phyloP scores from a whole-genome alignment of 148 eudicot species.

The Chenopodium berlandieri region DNA sequence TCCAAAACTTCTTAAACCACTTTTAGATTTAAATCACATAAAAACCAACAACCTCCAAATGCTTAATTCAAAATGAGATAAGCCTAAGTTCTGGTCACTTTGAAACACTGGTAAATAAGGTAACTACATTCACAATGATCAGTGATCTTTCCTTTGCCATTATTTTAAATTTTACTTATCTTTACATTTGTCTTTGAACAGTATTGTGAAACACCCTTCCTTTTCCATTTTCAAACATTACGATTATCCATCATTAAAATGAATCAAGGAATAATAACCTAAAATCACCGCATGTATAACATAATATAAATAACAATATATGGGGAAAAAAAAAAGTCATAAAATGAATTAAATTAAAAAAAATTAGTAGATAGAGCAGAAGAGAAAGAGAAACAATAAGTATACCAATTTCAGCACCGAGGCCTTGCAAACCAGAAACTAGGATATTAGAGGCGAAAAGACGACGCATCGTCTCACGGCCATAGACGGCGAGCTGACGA shows the following conservation, averaged over 20 bases:
- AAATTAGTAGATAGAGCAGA: not conserved
- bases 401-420: slow-evolving; percentile 81
- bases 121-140: not conserved
- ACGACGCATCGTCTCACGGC: slow-evolving; percentile 82
- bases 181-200: not conserved
- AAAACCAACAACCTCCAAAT: not conserved
- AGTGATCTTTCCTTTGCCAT: not conserved
- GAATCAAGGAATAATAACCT: too few species aligned
- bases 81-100: not conserved
- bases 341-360: not conserved
- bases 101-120: not conserved
- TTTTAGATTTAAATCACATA: not conserved
- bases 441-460: slow-evolving; percentile 72
- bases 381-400: not conserved
- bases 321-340: not conserved
- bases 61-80: not conserved
- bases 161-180: not conserved
- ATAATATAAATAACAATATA: not conserved
- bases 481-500: slow-evolving; percentile 81
- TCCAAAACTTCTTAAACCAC: not conserved
- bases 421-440: slow-evolving; percentile 77
- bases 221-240: not conserved
- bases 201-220: not conserved
- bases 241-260: too few species aligned
- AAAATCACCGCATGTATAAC: too few species aligned